phyloP scores from a whole-genome alignment of 176 grass and related monocot species.

The Areca catechu region DNA sequence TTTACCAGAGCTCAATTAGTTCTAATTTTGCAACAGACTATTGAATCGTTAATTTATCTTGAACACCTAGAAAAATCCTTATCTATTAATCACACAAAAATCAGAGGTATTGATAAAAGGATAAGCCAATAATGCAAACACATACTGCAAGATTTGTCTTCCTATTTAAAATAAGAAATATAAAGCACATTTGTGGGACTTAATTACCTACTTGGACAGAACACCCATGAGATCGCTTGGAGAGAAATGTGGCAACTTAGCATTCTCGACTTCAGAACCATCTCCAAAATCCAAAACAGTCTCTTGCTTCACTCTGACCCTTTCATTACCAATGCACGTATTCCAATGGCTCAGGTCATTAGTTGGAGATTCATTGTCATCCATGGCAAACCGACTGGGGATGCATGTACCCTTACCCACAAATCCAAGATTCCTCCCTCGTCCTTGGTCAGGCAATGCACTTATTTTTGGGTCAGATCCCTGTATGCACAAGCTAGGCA shows the following conservation, averaged over 20 bases:
- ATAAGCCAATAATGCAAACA: no score
- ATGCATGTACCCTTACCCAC: constrained; percentile 1
- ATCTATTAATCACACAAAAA: no score
- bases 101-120: not conserved
- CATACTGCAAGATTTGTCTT: no score
- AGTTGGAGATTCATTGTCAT: constrained; percentile 5
- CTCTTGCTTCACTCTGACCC: constrained; percentile 1
- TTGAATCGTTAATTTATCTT: no score
- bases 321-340: not conserved
- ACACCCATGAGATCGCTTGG: not conserved
- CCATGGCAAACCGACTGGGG: not conserved
- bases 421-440: not conserved
- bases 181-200: no score
- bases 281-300: not conserved
- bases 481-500: no score
- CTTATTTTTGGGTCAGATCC: no score
- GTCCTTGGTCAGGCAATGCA: no score
- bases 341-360: not conserved
- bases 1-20: no score
- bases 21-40: no score
- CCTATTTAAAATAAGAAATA: no score
- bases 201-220: not conserved
- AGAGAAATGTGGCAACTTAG: not conserved
- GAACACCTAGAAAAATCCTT: no score
- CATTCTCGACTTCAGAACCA: not conserved